Base-by-base conservation (phyloP, 225 moss, liverwort and hornwort species). In the Marchantia paleacea region DNA sequence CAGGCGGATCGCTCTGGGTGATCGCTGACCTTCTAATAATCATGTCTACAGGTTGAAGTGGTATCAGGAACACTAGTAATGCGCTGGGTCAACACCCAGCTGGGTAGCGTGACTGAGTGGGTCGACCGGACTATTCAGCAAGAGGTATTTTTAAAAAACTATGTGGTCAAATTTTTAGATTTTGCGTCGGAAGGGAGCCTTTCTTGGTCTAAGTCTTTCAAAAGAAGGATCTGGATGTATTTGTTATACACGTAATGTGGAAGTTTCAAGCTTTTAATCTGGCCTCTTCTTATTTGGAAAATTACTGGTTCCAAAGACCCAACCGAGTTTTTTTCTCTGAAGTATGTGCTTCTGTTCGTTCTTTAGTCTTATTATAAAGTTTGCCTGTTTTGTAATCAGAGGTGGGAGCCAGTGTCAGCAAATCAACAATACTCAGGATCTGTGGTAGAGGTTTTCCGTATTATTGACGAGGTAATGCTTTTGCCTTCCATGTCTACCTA, bases 391-490 rank as follows among this genome's bases (percentile, higher is more conserved):
- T 55, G 31, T 63, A 28, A 12, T 76, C 88, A 94, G 93, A 92
- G 90, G 82, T 97, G 97, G 97, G 93, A 95, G 82, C 89, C 94
- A n/a, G 87, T 94, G 24, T 97, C 97, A 70, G 69, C 88, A 54
- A 87, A 92, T 75, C 92, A 94, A 79, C 94, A 94, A 61, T 90
- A 92, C 81, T 87, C 91, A 65, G 93, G 86, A 69, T 97, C 97
- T 65, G 78, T 95, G 81, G 95, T 97, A 25, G 97, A 97, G 77
- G 92, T 97, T 78, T 97, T 97, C 80, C 86, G 97, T 84, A 97
- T 97, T 80, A 85, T 97, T 75, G 97, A 97, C 70, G 97, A 97
- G 92, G 93, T 94, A 26, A 72, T 54, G 22, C 55, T 66, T 49
- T 76, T 24, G 31, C 7, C 77, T 29, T 29, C 57, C 7, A 62